These are phyloP conservation scores for Apiotrichum gracile DNA, from an alignment of 1,284 basidiomycete genomes.

Conservation along the genomic window DNA sequence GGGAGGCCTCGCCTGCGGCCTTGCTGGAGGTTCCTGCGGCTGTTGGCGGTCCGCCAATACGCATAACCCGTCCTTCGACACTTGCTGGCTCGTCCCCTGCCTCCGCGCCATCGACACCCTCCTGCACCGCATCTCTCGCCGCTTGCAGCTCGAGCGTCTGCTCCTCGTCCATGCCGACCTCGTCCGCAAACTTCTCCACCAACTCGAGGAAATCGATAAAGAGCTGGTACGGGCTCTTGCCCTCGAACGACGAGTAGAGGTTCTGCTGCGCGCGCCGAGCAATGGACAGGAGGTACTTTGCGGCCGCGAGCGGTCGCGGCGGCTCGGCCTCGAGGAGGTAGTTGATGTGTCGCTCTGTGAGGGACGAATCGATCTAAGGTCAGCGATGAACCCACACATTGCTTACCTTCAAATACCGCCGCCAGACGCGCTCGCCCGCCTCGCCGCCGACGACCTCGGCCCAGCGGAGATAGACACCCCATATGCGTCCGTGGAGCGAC, in stretches of 20 bases:
- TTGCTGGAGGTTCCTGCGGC: slow-evolving; percentile 34
- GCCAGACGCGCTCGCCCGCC: slow-evolving; percentile 79
- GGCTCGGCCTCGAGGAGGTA: slow-evolving; percentile 64
- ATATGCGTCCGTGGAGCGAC: slow-evolving; percentile 87
- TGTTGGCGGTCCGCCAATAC: slow-evolving; percentile 66
- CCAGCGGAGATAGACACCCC: slow-evolving; percentile 93
- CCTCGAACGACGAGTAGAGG: slow-evolving; percentile 80
- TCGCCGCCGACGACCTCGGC: slow-evolving; percentile 78
- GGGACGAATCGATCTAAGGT: slow-evolving; percentile 62
- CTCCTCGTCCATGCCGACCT: slow-evolving; percentile 83
- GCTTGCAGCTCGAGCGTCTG: slow-evolving; percentile 53
- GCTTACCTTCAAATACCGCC: slow-evolving; percentile 70
- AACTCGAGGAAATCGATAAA: slow-evolving; percentile 90
- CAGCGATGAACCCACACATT: background rate
- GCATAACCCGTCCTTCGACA: slow-evolving; percentile 60
- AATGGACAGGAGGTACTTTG: slow-evolving; percentile 78
- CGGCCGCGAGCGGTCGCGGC: slow-evolving; percentile 85
- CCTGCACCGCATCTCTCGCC: slow-evolving; percentile 48
- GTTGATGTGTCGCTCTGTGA: slow-evolving; percentile 78
- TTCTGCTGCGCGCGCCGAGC: slow-evolving; percentile 77
- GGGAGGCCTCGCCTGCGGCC: slow-evolving; percentile 17
- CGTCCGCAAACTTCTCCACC: slow-evolving; percentile 83
- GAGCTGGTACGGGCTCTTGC: slow-evolving; percentile 92
- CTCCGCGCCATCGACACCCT: slow-evolving; percentile 49
- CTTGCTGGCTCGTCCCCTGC: slow-evolving; percentile 50